A percentile compares a stretch with the other conserved stretches of the same genome.
phyloP scores from a whole-genome alignment of 805 yeast genomes.

The Teunomyces lycoperdinae region DNA sequence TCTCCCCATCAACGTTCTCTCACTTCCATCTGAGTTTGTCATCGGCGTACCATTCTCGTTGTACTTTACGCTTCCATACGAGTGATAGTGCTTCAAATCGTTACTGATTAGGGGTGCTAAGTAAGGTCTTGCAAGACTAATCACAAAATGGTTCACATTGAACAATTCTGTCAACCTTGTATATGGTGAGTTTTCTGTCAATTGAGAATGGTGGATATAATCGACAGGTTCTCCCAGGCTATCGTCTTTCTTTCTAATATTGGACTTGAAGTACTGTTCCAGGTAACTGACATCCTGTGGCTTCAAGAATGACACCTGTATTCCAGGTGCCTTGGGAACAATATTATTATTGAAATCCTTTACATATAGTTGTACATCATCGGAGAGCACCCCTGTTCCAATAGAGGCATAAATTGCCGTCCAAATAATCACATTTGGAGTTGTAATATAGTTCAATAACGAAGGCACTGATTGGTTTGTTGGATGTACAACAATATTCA shows the following conservation, averaged over 20 bases:
- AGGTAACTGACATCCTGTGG: conserved; percentile 46
- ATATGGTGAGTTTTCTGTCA: conserved; percentile 57
- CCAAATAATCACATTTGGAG: conserved; percentile 88
- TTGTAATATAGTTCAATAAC: conserved; percentile 80
- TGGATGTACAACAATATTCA: conserved; percentile 85
- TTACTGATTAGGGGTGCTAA: conserved; percentile 84
- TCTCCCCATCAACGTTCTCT: conserved; percentile 20
- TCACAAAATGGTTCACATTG: conserved; percentile 90
- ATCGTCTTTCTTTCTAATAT: conserved; percentile 7
- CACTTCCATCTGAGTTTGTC: not conserved
- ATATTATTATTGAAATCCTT: conserved; percentile 61
- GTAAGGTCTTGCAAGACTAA: conserved; percentile 90
- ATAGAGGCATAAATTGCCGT: conserved; percentile 83
- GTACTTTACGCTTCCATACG: conserved; percentile 30
- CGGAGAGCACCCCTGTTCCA: conserved; percentile 65
- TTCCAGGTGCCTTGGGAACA: conserved; percentile 48
- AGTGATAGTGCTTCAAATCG: conserved; percentile 69
- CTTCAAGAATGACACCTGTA: conserved; percentile 40
- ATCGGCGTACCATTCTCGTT: conserved; percentile 6
- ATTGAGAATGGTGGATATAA: conserved; percentile 17
- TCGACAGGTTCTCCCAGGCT: conserved; percentile 7
- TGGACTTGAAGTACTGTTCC: conserved; percentile 38
- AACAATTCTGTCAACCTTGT: conserved; percentile 86
- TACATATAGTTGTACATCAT: conserved; percentile 54
- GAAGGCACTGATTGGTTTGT: conserved; percentile 67